Base-by-base conservation (phyloP, 352 stramenopile genomes). In the Pythium plurisporium region DNA sequence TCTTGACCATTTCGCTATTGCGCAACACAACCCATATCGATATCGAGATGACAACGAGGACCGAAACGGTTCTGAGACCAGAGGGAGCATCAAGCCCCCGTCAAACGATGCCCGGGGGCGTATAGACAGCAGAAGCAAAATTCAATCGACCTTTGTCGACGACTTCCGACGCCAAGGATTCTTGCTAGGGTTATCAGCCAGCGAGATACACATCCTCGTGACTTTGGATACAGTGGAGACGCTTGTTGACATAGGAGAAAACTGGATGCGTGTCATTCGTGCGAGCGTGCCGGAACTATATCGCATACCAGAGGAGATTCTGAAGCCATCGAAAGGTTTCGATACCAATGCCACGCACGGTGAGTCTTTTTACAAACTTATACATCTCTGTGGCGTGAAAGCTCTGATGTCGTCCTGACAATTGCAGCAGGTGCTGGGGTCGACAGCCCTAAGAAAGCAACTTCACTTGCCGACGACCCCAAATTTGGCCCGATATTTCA, bases 1-100 rank as follows among this genome's bases (percentile, higher is more conserved):
- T 23, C 54, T 91, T 22, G 79, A 91, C 14, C 78, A 82, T 55
- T 91, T 91, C 23, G 60, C 72, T 8, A 91, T 91, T 58, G 56
- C 64, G 22, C 71, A 89, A 30, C 67, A 87, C 46, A 89, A 91
- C 62, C 81, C 81, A n/a, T 91, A 82, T 50, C 75, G 63, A 31
- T 91, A 73, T 52, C 69, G 79, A 7, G 79, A 91, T 44, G 75
- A 73, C 0, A 74, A 86, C 9, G 56, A 64, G 7, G 11, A 46
- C 34, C 14, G 17, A 31, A 23, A 26, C 17, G 33, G 17, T 66
- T 73, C 9, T 7, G 26, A 33, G 15, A n/a, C 23, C 17, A 12
- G 38, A 44, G 46, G 8, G 55, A 78, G 14, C 31, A 65, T 3
- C 25, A 38, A 47, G 27, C 5, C 46, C 19, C 19, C 19, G 14